These are phyloP conservation scores for Zygnema cylindricum DNA, from an alignment of 139 green algal genomes.

Conservation along the genomic window DNA sequence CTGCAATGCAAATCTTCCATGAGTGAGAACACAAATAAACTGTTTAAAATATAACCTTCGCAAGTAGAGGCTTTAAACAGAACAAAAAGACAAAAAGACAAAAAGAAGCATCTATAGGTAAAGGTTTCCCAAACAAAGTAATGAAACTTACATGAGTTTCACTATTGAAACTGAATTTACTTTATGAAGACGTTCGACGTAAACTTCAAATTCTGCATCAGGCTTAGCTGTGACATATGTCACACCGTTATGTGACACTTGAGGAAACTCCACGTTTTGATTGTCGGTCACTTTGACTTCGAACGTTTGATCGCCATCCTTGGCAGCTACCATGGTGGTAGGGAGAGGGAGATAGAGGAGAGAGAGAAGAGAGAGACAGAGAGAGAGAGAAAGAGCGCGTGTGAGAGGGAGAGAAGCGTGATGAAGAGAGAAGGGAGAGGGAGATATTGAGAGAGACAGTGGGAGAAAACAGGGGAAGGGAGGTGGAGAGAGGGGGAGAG, in stretches of 20 bases:
- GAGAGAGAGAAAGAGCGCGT: background rate
- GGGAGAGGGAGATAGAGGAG: background rate
- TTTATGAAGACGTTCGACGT: constrained; percentile 21
- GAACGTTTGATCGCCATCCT: too few species aligned
- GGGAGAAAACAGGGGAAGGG: background rate
- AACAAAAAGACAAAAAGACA: too few species aligned
- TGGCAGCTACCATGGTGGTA: background rate
- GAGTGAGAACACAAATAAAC: too few species aligned
- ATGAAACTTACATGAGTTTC: too few species aligned
- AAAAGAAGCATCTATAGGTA: too few species aligned
- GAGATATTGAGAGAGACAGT: constrained; percentile 35
- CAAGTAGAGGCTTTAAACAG: too few species aligned
- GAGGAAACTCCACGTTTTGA: background rate
- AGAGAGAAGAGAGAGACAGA: background rate
- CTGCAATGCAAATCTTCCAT: too few species aligned
- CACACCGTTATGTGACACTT: background rate
- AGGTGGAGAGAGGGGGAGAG: too few species aligned
- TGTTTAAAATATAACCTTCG: too few species aligned
- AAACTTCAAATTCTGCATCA: constrained; percentile 46
- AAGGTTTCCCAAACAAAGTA: too few species aligned
- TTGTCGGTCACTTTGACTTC: too few species aligned
- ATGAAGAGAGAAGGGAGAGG: background rate
- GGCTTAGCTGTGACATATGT: background rate
- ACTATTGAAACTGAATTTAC: background rate
- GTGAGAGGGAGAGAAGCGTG: background rate